Base-by-base conservation (phyloP, 202 grass and related monocot species). In the Musa balbisiana region DNA sequence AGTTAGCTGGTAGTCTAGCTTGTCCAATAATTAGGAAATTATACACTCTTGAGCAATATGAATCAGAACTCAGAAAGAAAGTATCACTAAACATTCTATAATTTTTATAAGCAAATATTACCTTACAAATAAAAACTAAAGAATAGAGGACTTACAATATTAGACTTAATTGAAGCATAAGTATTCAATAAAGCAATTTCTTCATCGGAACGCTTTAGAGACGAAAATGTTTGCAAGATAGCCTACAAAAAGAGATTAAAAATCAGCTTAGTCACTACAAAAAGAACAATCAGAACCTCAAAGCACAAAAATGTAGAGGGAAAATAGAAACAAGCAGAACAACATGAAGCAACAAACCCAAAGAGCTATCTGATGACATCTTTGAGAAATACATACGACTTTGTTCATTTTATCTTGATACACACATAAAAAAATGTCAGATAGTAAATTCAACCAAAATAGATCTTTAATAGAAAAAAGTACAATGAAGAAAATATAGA, bases 141-240 rank as follows among this genome's bases (percentile, higher is more conserved):
- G 43, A 71, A 69, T 58, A 70, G 13, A 70, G 63, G 14, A 55
- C 72, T 88, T 74, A 98, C 95, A 74, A 94, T 66, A 85, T 85
- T 94, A 59, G 88, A 87, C 81, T 94, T 94, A 82, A 98, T 83
- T 3, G 87, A 90, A 62, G 94, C 87, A 85, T 90, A 98, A 33
- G 84, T 81, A 81, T 98, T 85, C 78, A 92, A 83, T 79, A 94
- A 67, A 3, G 85, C 85, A 87, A 98, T 92, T 83, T 94, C 94
- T 80, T 98, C 91, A 65, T 89, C 87, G 80, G 94, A 83, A 72
- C 85, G 85, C 74, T 93, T 85, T 53, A 94, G 79, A 11, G 88
- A 94, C 4, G 88, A 92, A 90, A 88, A 86, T 59, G 86, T 66
- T 83, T 92, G 69, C 54, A 94, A 74, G 71, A 98, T 90, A 85